Base-by-base conservation (phyloP, 805 yeast genomes). In the Yarrowia yakushimensis region DNA sequence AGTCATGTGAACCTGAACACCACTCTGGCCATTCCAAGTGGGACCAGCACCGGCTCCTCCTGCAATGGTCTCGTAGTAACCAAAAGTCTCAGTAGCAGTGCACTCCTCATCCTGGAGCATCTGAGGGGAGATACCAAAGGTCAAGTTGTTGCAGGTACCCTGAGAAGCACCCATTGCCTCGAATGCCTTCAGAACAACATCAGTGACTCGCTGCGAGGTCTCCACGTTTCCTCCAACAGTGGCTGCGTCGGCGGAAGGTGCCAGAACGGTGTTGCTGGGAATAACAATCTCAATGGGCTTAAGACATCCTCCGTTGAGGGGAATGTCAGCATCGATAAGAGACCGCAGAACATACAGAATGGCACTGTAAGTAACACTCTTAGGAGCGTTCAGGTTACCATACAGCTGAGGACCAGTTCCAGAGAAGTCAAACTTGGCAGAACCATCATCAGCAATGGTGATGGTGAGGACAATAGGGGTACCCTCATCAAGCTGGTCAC, bases 11-110 rank as follows among this genome's bases (percentile, higher is more conserved):
- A 96, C 88, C 69, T 91, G 97, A 2, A 91, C 96, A n/a, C 90
- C 97, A 64, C 86, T 81, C 59, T 86, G 87, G 46, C 97, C 97
- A 68, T 87, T 76, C 92, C 96, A 90, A 1, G 85, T 84, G 1
- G 87, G 82, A 0, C 93, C 91, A 2, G 97, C 97, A 55, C 97
- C 97, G 45, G 91, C 88, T 0, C 97, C 97, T 64, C 97, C 97
- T 64, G 96, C 94, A 65, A 92, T 90, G 0, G 97, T 92, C 72
- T 91, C 97, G 72, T 91, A 91, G 72, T 91, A 91, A 0, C 97
- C 97, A 73, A 90, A 90, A 0, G 92, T 90, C 63, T 81, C 79
- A 9, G 79, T 74, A 73, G 83, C 69, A 67, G 81, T 68, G 11
- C 74, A 75, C 63, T 73, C 76, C 9, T 28, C 33, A 11, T 41